These are phyloP conservation scores for Hyaloscypha variabilis DNA, from an alignment of 495 filamentous ascomycete genomes.

Conservation along the genomic window DNA sequence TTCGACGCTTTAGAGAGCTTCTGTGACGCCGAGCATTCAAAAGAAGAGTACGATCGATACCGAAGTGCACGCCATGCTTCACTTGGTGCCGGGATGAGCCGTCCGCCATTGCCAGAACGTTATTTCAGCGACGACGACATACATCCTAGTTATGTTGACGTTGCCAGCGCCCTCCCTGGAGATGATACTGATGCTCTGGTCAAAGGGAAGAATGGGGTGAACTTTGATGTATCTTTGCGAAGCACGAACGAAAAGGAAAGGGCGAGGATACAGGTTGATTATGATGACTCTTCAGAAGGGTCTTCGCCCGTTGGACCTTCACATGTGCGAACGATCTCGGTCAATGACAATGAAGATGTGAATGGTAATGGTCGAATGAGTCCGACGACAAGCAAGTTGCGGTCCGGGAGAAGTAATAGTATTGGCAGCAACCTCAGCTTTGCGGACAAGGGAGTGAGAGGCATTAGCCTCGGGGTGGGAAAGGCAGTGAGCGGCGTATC, in stretches of 20 bases:
- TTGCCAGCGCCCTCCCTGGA: conserved; percentile 8
- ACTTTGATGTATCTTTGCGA: background rate
- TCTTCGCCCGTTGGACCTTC: conserved; percentile 21
- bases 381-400: conserved; percentile 7
- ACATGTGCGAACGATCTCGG: conserved; percentile 9
- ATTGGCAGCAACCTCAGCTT: conserved; percentile 30
- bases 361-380: conserved; percentile 9
- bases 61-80: conserved; percentile 28
- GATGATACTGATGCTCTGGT: conserved; percentile 5
- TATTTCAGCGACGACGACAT: conserved; percentile 28
- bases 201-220: conserved; percentile 1
- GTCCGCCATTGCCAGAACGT: conserved; percentile 10
- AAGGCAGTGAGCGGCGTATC: conserved; percentile 28
- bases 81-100: conserved; percentile 16
- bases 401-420: conserved; percentile 23
- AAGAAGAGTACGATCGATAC: conserved; percentile 50
- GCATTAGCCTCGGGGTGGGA: conserved; percentile 27
- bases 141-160: conserved; percentile 20
- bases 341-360: background rate
- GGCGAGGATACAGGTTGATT: conserved; percentile 16
- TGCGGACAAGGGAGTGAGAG: conserved; percentile 18
- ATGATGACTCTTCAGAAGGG: conserved; percentile 24
- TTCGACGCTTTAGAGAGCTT: conserved; percentile 82
- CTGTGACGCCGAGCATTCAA: conserved; percentile 49
- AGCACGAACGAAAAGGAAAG: conserved; percentile 10